Evolutionary conservation across 129 eudicot species (phyloP), one percentile per base, ranked within the genome.

Genomic region (Centella asiatica): DNA sequence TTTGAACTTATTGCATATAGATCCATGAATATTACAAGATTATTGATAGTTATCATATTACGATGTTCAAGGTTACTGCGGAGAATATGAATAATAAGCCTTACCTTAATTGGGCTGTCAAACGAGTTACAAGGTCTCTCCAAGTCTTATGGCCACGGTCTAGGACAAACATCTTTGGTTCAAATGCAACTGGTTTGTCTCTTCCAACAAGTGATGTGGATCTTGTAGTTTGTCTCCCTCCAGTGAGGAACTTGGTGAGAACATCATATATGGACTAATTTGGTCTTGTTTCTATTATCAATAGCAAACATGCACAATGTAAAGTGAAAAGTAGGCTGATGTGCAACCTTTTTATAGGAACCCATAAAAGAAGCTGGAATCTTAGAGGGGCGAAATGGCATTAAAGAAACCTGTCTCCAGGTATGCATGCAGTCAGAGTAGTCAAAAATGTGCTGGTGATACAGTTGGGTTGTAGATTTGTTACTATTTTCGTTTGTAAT

Each of bases 131-230:
- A 44, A 80, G 97, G 6, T 90, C 97, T 45, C 95, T 90, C 49
- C 97, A 90, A 76, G 97, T 86, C 27, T 74, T 90, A 51, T 90
- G 97, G 97, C 97, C 97, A 28, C 95, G 97, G 12, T 83, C 95
- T 17, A 79, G 94, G 72, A 90, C 97, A 5, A 90, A 86, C 62
- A 60, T 90, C 28, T 90, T 81, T 60, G 97, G 97, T 51, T 90
- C 97, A 9, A 86, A 90, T 67, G 95, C 95, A 24, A 90, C 97
- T 6, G 97, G 97, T 17, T 76, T 90, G 81, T 84, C 97, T 12
- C 94, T 86, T 62, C 95, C 97, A 33, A 77, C 94, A 24, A 86
- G 95, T 66, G 97, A 90, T 54, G 94, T 90, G 23, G 97, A 90
- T 74, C 97, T 90, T n/a, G 97, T 90, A 64, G 94, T 90, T 76